phyloP scores from a whole-genome alignment of 495 filamentous ascomycete genomes.

The Aspergillus saccharolyticus region DNA sequence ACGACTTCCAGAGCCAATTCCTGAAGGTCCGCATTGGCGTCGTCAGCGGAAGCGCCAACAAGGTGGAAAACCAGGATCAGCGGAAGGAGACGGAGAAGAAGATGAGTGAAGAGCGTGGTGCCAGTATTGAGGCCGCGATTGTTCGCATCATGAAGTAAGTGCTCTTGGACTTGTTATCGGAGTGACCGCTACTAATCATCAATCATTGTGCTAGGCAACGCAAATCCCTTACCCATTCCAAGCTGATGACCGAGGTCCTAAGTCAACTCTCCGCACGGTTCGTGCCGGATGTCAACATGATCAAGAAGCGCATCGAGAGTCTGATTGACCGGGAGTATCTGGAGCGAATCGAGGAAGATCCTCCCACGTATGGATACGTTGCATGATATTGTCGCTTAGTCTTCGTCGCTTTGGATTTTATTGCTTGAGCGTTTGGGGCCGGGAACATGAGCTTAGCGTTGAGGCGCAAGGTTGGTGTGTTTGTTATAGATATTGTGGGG shows the following conservation, averaged over 20 bases:
- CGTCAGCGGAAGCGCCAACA: conserved; percentile 61
- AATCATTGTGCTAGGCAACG: conserved; percentile 71
- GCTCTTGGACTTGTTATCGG: no score
- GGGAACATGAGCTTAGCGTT: conserved; percentile 23
- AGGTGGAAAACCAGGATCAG: conserved; percentile 80
- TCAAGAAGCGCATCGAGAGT: conserved; percentile 92
- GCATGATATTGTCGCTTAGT: conserved; percentile 37
- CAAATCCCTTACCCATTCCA: conserved; percentile 72
- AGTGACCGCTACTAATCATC: no score
- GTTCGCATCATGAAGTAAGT: conserved; percentile 95
- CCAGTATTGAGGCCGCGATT: conserved; percentile 80
- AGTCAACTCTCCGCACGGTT: conserved; percentile 73
- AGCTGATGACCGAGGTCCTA: conserved; percentile 82
- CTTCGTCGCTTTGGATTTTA: conserved; percentile 10
- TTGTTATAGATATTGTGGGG: not conserved
- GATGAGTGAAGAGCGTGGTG: conserved; percentile 71
- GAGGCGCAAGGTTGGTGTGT: conserved; percentile 4
- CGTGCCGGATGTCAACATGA: conserved; percentile 80
- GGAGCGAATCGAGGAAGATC: conserved; percentile 72
- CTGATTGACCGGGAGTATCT: conserved; percentile 90
- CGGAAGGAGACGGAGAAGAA: conserved; percentile 82
- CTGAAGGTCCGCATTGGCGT: conserved; percentile 84
- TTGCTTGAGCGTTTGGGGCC: no score
- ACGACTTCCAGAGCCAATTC: conserved; percentile 73
- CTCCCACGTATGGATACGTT: conserved; percentile 72